Evolutionary conservation across 1,139 yeast species (phyloP), one percentile per base, ranked within the genome.

Genomic region (Pichia terricola): DNA sequence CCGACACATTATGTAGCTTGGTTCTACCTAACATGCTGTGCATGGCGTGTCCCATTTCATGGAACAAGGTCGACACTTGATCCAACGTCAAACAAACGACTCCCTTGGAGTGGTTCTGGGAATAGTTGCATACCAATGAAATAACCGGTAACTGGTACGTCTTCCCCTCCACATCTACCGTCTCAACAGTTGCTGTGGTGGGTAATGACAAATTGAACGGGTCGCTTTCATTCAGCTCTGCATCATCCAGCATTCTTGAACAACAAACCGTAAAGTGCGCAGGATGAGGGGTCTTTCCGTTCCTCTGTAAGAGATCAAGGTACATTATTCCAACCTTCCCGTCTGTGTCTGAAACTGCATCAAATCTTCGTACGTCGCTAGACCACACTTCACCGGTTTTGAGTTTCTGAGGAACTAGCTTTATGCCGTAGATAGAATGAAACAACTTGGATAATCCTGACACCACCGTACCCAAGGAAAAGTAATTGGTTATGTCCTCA

Each of bases 41-140:
- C 79, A 91, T 84, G 2, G 98, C 98, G 64, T 91, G 99, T 1
- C 99, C 99, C 95, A 91, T 88, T 63, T 91, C 99, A 63, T 91
- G 99, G 67, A 94, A 91, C 33, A 91, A 66, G 0, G 98, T 91
- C 57, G 89, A 95, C 4, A 91, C 89, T 57, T 94, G 97, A 46
- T 73, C 77, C 49, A 86, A 70, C 7, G 81, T 70, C 37, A 91
- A 65, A 28, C 86, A 66, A 40, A 81, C 71, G 25, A 60, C 57
- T 5, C 45, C 45, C 46, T 39, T 56, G 28, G 35, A 42, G 26
- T 38, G 40, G 35, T 9, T 26, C 34, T 41, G 48, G n/a, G 69
- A 68, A 62, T 91, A 91, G 59, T 88, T 89, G 59, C 97, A 91
- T 30, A 88, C 86, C 32, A 91, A 68, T 1, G 95, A 85, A 44